Percentiles rank a stretch among this genome's conserved stretches.
These are phyloP conservation scores for Tolypocladium ophioglossoides DNA, from an alignment of 2,329 filamentous ascomycete species.

Conservation along the genomic window DNA sequence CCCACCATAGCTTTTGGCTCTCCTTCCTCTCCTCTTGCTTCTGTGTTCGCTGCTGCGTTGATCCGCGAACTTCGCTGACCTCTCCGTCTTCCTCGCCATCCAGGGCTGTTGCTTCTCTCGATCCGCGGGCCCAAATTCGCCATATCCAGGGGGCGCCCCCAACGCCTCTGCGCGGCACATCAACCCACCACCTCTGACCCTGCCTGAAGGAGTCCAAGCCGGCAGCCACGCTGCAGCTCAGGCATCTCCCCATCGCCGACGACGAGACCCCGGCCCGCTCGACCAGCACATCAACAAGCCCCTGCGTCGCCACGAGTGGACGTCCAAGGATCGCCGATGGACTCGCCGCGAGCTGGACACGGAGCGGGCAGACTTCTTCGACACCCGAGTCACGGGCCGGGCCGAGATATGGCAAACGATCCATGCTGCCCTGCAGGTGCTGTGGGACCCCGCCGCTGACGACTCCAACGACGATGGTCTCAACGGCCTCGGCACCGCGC, in stretches of 20 bases:
- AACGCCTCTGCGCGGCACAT: conserved; percentile 44
- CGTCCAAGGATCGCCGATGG: conserved; percentile 53
- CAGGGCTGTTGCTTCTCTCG: conserved; percentile 51
- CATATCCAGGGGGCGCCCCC: conserved; percentile 37
- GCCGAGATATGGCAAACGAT: conserved; percentile 74
- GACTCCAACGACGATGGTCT: conserved; percentile 24
- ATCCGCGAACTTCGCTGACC: neutral
- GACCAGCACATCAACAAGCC: conserved; percentile 61
- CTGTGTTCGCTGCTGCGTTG: neutral
- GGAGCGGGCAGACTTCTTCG: conserved; percentile 78
- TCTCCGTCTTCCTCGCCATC: neutral
- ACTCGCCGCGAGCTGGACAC: conserved; percentile 56
- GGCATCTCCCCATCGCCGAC: conserved; percentile 16
- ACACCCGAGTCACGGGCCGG: conserved; percentile 72
- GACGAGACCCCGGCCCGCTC: conserved; percentile 31
- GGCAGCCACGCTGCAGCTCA: conserved; percentile 5
- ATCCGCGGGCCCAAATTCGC: conserved; percentile 39
- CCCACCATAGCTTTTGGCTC: neutral
- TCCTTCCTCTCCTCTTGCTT: neutral
- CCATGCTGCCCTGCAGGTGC: conserved; percentile 52
- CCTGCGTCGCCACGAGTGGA: conserved; percentile 56
- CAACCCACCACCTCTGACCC: conserved; percentile 29
- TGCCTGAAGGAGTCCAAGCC: conserved; percentile 17
- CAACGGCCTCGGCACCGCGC: conserved; percentile 53
- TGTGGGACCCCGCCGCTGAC: conserved; percentile 47